These are phyloP conservation scores for Quercus alba DNA, from an alignment of 306 rosid genomes.

Conservation along the genomic window DNA sequence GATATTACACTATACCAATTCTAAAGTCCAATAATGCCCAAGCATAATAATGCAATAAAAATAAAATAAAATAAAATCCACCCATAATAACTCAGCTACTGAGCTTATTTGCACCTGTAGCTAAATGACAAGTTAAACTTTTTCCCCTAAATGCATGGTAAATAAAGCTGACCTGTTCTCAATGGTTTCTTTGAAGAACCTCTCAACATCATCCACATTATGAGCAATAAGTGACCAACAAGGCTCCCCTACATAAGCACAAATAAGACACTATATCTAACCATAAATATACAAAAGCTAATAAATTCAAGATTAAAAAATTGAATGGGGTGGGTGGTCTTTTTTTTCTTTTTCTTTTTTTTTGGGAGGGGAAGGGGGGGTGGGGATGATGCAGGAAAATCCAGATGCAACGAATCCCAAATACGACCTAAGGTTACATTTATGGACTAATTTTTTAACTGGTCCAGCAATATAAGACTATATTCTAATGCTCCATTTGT, in stretches of 20 bases:
- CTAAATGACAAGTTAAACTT: neutral
- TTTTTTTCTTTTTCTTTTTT: neutral
- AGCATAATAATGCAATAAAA: neutral
- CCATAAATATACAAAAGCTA: constrained; percentile 6
- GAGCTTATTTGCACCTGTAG: neutral
- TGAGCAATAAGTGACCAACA: constrained; percentile 77
- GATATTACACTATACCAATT: too few species aligned
- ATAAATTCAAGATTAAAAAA: neutral
- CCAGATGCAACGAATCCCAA: too few species aligned
- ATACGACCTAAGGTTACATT: too few species aligned
- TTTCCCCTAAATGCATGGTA: neutral
- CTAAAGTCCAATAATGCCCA: too few species aligned
- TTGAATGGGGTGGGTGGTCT: neutral
- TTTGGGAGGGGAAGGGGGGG: neutral
- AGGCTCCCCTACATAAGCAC: constrained; percentile 66
- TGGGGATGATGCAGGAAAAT: neutral
- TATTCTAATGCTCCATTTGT: too few species aligned
- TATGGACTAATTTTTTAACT: too few species aligned
- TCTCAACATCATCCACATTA: constrained; percentile 77
- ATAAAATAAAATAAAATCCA: neutral
- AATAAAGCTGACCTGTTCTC: constrained; percentile 69
- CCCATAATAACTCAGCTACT: neutral
- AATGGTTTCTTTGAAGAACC: constrained; percentile 77
- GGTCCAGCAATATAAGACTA: too few species aligned
- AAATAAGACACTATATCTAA: constrained; percentile 4